Conservation (phyloP, 2,329 filamentous ascomycete genomes). For the Ceratocystis cacaofunesta region DNA sequence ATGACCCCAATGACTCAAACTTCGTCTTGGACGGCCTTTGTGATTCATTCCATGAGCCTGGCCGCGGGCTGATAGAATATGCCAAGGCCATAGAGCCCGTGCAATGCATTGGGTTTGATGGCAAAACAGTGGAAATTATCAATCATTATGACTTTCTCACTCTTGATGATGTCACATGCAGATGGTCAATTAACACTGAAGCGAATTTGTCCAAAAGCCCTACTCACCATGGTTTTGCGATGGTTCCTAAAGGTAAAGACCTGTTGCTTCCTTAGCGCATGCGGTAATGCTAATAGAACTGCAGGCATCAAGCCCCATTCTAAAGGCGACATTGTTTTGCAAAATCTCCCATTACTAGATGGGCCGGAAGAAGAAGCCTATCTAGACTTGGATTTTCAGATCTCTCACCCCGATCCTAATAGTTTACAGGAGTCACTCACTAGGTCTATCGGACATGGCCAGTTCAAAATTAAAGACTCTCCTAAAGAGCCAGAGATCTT, state of each 20-base stretch:
- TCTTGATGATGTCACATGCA: constrained; percentile 35
- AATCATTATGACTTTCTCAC: constrained; percentile 41
- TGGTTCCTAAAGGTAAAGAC: neutral
- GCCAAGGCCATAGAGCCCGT: constrained; percentile 46
- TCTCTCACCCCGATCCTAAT: neutral
- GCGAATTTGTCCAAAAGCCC: neutral
- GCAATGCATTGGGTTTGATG: constrained; percentile 32
- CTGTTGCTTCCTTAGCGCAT: neutral
- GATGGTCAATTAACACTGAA: constrained; percentile 9
- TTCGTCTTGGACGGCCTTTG: constrained; percentile 45
- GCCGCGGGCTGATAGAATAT: constrained; percentile 38
- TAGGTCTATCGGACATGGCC: neutral
- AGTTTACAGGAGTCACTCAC: neutral
- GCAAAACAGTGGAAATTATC: constrained; percentile 30
- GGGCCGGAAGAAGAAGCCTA: constrained; percentile 20
- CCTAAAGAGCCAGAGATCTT: neutral
- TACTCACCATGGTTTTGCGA: neutral
- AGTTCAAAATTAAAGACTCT: neutral
- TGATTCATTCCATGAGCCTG: constrained; percentile 34
- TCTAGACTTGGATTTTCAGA: constrained; percentile 19
- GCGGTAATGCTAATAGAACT: neutral
- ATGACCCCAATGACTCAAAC: constrained; percentile 43
- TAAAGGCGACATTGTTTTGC: constrained; percentile 24
- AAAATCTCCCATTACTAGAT: neutral
- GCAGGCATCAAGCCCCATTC: constrained; percentile 31